Evolutionary conservation across 2,329 filamentous ascomycete genomes (phyloP).

Genomic region (Neocatenulostroma microsporum): DNA sequence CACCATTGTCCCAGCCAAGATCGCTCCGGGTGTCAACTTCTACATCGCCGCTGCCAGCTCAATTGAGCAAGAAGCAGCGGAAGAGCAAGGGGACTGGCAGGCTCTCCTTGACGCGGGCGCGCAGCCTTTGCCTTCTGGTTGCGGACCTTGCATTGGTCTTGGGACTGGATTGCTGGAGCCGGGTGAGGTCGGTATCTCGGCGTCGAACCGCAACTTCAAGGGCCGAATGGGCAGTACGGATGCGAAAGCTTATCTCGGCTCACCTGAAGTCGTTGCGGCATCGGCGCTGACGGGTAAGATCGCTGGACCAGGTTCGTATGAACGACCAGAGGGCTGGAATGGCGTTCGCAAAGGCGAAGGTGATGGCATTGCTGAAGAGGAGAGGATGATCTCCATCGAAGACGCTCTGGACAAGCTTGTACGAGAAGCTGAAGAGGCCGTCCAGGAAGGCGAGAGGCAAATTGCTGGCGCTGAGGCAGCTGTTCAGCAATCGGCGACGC

Average conservation of each 20-base stretch:
- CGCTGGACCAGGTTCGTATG: conserved; percentile 68
- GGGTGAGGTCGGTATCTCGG: conserved; percentile 79
- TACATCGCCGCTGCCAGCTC: conserved; percentile 84
- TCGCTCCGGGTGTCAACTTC: conserved; percentile 69
- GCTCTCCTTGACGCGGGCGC: conserved; percentile 73
- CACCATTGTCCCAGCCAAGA: conserved; percentile 50
- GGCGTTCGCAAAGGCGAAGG: conserved; percentile 66
- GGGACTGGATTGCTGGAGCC: conserved; percentile 70
- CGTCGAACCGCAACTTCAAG: conserved; percentile 84
- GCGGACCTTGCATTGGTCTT: conserved; percentile 80
- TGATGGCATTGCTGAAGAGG: conserved; percentile 55
- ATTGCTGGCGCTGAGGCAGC: conserved; percentile 19
- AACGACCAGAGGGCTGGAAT: conserved; percentile 59
- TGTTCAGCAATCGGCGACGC: background rate
- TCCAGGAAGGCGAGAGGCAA: conserved; percentile 47
- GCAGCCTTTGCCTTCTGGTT: conserved; percentile 60
- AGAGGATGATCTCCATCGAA: conserved; percentile 59
- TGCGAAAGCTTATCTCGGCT: conserved; percentile 77
- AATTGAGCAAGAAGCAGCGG: conserved; percentile 66
- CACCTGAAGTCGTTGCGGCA: conserved; percentile 85
- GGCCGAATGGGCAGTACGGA: conserved; percentile 77
- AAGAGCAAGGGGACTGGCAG: conserved; percentile 81
- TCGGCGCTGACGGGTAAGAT: conserved; percentile 70
- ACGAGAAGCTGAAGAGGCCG: conserved; percentile 56
- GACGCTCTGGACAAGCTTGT: conserved; percentile 66